phyloP scores from a whole-genome alignment of 2,329 filamentous ascomycete species.

The Aspergillus transmontanensis region DNA sequence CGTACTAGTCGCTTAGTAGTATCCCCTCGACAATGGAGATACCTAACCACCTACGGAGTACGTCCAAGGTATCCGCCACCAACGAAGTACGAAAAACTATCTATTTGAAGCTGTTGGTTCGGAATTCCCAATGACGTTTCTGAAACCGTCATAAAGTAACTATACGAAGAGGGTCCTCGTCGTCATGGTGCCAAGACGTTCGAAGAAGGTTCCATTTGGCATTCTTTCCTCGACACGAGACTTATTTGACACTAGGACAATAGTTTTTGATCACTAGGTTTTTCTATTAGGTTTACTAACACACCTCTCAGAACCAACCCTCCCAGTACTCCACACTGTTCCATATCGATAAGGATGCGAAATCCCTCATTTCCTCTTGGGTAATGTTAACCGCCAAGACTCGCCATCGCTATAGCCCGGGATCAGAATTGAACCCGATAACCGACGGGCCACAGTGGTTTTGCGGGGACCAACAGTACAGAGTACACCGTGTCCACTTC shows the following conservation, averaged over 20 bases:
- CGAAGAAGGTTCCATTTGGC: slow-evolving; percentile 10
- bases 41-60: background rate
- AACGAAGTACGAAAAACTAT: background rate
- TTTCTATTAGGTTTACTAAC: background rate
- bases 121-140: background rate
- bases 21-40: background rate
- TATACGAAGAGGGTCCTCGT: slow-evolving; percentile 1
- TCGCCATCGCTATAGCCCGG: slow-evolving; percentile 6
- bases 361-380: slow-evolving; percentile 5
- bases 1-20: slow-evolving; percentile 4
- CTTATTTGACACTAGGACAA: background rate
- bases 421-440: slow-evolving; percentile 6
- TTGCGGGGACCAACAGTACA: slow-evolving; percentile 5
- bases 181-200: slow-evolving; percentile 1
- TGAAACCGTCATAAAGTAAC: background rate
- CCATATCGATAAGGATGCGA: background rate
- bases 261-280: background rate
- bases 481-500: slow-evolving; percentile 19
- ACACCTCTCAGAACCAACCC: background rate
- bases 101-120: background rate
- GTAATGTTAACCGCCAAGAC: slow-evolving; percentile 9
- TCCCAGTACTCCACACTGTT: background rate
- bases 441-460: slow-evolving; percentile 8
- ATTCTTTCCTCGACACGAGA: background rate
- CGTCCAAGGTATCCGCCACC: background rate